phyloP scores from a whole-genome alignment of 78 protist genomes.

The Salpingoeca rosetta region DNA sequence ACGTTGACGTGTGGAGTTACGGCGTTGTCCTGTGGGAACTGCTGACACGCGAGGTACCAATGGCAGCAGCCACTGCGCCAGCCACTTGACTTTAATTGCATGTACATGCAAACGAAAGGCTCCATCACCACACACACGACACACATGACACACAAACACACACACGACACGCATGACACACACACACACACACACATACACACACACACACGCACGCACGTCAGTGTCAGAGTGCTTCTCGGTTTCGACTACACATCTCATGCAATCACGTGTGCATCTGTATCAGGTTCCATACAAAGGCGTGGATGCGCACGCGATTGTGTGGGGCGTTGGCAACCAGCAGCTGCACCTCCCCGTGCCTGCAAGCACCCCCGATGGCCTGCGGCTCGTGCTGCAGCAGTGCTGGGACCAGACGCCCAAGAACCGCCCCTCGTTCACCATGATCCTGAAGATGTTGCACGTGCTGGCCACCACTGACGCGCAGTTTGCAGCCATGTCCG shows the following conservation, averaged over 20 bases:
- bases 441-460: background rate
- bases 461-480: background rate
- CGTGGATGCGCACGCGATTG: background rate
- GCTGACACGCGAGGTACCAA: background rate
- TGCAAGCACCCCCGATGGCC: background rate
- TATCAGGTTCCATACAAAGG: background rate
- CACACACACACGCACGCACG: too few species aligned
- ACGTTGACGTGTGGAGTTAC: background rate
- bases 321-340: background rate
- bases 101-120: too few species aligned
- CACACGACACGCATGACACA: too few species aligned
- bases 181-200: too few species aligned
- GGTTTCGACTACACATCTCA: too few species aligned
- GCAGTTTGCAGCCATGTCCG: background rate
- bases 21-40: conserved; percentile 4
- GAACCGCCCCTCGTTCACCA: background rate
- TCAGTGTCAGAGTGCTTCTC: too few species aligned
- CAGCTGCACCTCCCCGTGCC: background rate
- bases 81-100: too few species aligned
- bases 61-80: too few species aligned
- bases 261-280: too few species aligned
- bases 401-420: background rate
- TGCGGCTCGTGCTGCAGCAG: background rate
- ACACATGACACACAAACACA: too few species aligned
- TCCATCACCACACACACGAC: too few species aligned